Base-by-base conservation (phyloP, 345 rosid species). In the Psidium friedrichsthalianum region DNA sequence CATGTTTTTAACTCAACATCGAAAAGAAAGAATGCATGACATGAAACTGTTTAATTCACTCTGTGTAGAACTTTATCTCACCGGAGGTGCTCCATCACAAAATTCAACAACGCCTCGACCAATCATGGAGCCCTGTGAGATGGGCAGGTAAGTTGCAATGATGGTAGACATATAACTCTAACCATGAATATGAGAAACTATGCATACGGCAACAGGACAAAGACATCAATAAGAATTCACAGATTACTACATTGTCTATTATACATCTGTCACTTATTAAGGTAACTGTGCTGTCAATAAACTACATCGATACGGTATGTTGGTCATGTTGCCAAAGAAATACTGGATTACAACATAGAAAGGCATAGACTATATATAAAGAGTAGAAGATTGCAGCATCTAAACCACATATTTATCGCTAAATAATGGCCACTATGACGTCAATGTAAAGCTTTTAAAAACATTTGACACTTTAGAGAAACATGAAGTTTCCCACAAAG, bases 41-140 rank as follows among this genome's bases (percentile, higher is more conserved):
- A 22, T 2, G 3, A 36, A 32, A 52, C 5, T 51, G 55, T 42
- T 27, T 6, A 11, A 49, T 32, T 36, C 12, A 51, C 44, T 49
- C 0, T 69, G 40, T 78, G 20, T 24, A 57, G 51, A 74, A 54
- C 86, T 87, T 83, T 54, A 82, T 84, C 95, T 92, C 92, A 96
- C 98, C 86, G 89, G 90, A 56, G 98, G 99, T n/a, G 90, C 98
- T 86, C 92, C 98, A 53, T 93, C 96, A 86, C 98, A 96, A 83
- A 95, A 92, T 88, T 96, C 97, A 85, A 96, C 85, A 85, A 96
- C 40, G 85, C 93, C 98, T 82, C 93, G 94, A 86, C 93, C 98
- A 87, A 96, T 82, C 94, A 94, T 74, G 90, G 83, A 89, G 86
- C 98, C 98, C 92, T 96, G 91, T 12, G 58, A 86, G 83, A 83